phyloP scores from a whole-genome alignment of 805 yeast genomes.

The Martiniozyma abietophila region DNA sequence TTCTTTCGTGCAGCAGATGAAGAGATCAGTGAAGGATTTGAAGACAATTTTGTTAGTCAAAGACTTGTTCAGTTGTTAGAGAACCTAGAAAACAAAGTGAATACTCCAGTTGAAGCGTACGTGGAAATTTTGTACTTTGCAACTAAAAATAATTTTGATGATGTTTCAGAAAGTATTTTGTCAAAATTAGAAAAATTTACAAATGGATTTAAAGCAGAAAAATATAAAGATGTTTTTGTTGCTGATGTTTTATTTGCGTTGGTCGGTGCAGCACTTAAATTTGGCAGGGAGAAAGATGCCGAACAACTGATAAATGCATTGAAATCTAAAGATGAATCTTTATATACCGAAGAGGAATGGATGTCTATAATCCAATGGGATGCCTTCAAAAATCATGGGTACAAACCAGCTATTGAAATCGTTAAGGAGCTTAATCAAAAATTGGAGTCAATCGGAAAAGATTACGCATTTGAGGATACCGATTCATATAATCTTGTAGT shows the following conservation, averaged over 20 bases:
- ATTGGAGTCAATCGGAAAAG: conserved; percentile 11
- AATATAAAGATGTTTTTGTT: conserved; percentile 13
- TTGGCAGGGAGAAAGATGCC: conserved; percentile 13
- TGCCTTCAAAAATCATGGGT: conserved; percentile 10
- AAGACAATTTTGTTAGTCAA: conserved; percentile 19
- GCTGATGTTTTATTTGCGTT: conserved; percentile 23
- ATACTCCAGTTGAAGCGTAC: conserved; percentile 18
- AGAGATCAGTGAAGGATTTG: conserved; percentile 21
- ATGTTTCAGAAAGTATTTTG: conserved; percentile 16
- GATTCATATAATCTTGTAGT: conserved; percentile 21
- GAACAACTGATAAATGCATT: conserved; percentile 13
- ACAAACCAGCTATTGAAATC: conserved; percentile 21
- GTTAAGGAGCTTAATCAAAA: conserved; percentile 17
- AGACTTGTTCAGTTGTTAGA: conserved; percentile 15
- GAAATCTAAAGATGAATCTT: conserved; percentile 7
- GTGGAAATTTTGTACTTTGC: conserved; percentile 25
- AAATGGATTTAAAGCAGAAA: conserved; percentile 13
- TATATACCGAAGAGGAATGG: conserved; percentile 19
- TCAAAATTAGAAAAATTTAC: conserved; percentile 14
- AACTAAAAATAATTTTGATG: conserved; percentile 20
- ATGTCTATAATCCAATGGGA: conserved; percentile 19
- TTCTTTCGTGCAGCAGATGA: conserved; percentile 24
- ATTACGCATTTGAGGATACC: conserved; percentile 16
- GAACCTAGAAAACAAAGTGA: conserved; percentile 14
- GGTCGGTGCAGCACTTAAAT: conserved; percentile 19